Conservation (phyloP, 2,329 filamentous ascomycete species). For the Incumbomyces lentus region DNA sequence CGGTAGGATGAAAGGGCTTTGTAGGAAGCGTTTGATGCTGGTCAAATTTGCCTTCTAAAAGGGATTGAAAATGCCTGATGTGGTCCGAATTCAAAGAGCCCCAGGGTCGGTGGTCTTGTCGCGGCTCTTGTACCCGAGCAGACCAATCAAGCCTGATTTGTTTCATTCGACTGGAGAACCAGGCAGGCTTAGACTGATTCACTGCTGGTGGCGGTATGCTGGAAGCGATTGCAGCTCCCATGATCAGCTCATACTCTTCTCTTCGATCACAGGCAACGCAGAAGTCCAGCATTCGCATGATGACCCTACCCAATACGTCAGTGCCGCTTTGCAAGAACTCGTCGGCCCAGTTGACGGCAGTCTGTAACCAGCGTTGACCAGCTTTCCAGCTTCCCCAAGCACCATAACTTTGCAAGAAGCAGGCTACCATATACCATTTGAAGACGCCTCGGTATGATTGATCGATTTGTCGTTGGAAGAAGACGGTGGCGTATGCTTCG, state of each 20-base stretch:
- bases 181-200: neutral
- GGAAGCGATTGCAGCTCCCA: slow-evolving; percentile 13
- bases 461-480: neutral
- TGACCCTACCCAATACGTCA: slow-evolving; percentile 10
- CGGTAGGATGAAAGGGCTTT: too few species aligned
- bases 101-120: neutral
- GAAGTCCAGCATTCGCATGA: slow-evolving; percentile 18
- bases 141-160: slow-evolving; percentile 1
- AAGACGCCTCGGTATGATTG: slow-evolving; percentile 7
- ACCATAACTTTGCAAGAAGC: slow-evolving; percentile 16
- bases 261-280: slow-evolving; percentile 16
- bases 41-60: neutral
- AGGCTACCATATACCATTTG: slow-evolving; percentile 13
- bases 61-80: neutral
- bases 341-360: slow-evolving; percentile 9
- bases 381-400: slow-evolving; percentile 13
- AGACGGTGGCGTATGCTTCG: slow-evolving; percentile 14
- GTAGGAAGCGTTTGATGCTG: too few species aligned
- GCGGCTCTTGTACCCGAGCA: neutral
- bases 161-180: neutral
- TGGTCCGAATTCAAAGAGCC: neutral
- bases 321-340: neutral
- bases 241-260: slow-evolving; percentile 14
- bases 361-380: slow-evolving; percentile 16
- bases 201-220: slow-evolving; percentile 11